Evolutionary conservation across 1,139 yeast species (phyloP), one percentile per base, ranked within the genome.

Genomic region (Trichomonascaceae sp.): DNA sequence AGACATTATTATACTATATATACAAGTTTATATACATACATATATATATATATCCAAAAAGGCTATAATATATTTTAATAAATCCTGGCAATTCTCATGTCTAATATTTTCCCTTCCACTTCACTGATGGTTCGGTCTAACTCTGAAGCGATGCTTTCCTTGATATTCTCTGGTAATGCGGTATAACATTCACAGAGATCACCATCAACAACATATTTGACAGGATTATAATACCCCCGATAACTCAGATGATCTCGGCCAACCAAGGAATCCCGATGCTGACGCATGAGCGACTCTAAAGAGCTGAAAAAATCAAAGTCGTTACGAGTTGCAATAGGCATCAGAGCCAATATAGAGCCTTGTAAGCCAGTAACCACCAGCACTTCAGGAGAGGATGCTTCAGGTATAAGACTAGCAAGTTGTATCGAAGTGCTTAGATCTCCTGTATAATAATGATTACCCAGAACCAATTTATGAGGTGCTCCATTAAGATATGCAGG

Each of bases 221-320:
- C 81, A 0, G 97, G 96, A 19, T 82, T 83, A 64, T 88, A 89
- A 65, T 85, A 86, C 52, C 97, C 79, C 52, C 97, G 73, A 65
- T 78, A 90, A 58, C 79, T 79, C 60, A 80, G 59, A 56, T 84
- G 87, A 60, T 86, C 87, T 55, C 93, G 75, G 0, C 87, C 95
- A 2, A 84, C 72, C 15, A 83, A 58, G 4, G 45, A 30, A 1
- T 22, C 32, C 9, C 13, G 10, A 65, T 71, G 66, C 55, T 70
- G 63, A 2, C 83, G 67, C 63, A 87, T 68, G 18, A 71, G 67
- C 5, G 69, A 65, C 63, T 87, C 88, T 46, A 91, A 68, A 44
- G 74, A 77, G 38, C 68, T 69, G 64, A 89, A 78, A 57, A 84
- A 80, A 47, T 77, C 80, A 38, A 79, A 80, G 60, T 93, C 97